A percentile compares a stretch with the other conserved stretches of the same genome.
Evolutionary conservation across 441 rosid genomes (phyloP).

Genomic region (Jatropha podagrica): DNA sequence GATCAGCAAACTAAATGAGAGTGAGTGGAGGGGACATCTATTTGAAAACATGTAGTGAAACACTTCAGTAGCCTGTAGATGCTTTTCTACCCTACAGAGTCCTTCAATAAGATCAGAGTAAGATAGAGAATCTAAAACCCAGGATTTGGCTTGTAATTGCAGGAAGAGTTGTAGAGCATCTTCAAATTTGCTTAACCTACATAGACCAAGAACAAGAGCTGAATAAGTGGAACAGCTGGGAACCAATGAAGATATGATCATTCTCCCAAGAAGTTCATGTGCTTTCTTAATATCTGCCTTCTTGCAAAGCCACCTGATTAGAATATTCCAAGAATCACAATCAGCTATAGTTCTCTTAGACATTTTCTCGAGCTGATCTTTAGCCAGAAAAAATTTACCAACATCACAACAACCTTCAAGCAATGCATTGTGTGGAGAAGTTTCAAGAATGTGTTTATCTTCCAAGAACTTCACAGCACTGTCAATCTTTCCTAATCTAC

Average conservation of each 20-base stretch:
- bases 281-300: constrained; percentile 34
- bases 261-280: constrained; percentile 47
- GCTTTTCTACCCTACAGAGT: constrained; percentile 38
- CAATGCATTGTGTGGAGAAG: constrained; percentile 49
- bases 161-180: constrained; percentile 40
- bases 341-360: constrained; percentile 36
- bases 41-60: constrained; percentile 44
- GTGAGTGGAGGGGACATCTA: constrained; percentile 33
- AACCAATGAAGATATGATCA: constrained; percentile 35
- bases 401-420: constrained; percentile 46
- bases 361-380: constrained; percentile 39
- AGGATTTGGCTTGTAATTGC: constrained; percentile 24
- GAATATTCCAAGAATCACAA: constrained; percentile 52
- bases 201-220: constrained; percentile 46
- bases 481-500: constrained; percentile 32
- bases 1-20: constrained; percentile 36
- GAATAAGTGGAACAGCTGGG: constrained; percentile 43
- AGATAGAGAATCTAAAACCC: constrained; percentile 43
- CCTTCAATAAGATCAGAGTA: constrained; percentile 46
- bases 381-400: constrained; percentile 37
- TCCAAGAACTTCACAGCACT: constrained; percentile 43
- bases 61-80: constrained; percentile 39
- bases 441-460: constrained; percentile 31
- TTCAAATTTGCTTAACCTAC: constrained; percentile 33
- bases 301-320: constrained; percentile 51